A percentile compares a stretch with the other conserved stretches of the same genome.
These are phyloP conservation scores for Knufia fluminis DNA, from an alignment of 2,329 filamentous ascomycete genomes.

Conservation along the genomic window DNA sequence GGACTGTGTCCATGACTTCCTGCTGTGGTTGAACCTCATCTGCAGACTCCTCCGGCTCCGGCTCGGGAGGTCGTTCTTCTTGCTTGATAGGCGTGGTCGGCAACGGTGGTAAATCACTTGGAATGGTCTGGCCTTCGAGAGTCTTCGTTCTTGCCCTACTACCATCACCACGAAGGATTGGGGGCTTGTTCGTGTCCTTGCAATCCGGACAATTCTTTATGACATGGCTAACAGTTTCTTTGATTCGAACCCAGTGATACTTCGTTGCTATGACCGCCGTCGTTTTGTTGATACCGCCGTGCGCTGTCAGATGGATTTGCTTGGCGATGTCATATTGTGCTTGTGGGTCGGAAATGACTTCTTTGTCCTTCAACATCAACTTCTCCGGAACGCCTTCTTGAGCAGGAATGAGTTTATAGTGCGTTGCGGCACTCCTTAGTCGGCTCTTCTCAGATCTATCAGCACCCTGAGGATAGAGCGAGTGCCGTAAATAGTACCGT, in stretches of 20 bases:
- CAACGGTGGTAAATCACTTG: conserved; percentile 10
- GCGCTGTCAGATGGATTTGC: conserved; percentile 61
- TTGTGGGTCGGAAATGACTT: conserved; percentile 84
- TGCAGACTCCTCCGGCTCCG: conserved; percentile 9
- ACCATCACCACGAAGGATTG: conserved; percentile 27
- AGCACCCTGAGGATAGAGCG: conserved; percentile 84
- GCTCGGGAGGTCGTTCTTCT: background rate
- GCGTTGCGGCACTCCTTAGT: conserved; percentile 82
- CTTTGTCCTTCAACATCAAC: conserved; percentile 94
- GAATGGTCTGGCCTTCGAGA: conserved; percentile 14
- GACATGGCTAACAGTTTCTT: conserved; percentile 90
- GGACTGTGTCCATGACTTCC: background rate
- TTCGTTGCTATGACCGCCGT: conserved; percentile 87
- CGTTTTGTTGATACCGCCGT: conserved; percentile 96
- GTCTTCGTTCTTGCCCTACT: conserved; percentile 21
- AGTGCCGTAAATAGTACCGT: conserved; percentile 89
- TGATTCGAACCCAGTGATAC: conserved; percentile 97
- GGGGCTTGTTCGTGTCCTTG: conserved; percentile 64
- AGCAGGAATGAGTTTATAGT: conserved; percentile 68
- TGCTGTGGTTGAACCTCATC: background rate
- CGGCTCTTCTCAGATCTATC: conserved; percentile 93
- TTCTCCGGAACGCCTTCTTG: conserved; percentile 51
- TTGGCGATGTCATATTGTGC: conserved; percentile 85
- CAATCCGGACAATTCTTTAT: conserved; percentile 87
- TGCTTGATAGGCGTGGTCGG: conserved; percentile 11